Conservation (phyloP, 306 rosid genomes). For the Nissolia schottii region DNA sequence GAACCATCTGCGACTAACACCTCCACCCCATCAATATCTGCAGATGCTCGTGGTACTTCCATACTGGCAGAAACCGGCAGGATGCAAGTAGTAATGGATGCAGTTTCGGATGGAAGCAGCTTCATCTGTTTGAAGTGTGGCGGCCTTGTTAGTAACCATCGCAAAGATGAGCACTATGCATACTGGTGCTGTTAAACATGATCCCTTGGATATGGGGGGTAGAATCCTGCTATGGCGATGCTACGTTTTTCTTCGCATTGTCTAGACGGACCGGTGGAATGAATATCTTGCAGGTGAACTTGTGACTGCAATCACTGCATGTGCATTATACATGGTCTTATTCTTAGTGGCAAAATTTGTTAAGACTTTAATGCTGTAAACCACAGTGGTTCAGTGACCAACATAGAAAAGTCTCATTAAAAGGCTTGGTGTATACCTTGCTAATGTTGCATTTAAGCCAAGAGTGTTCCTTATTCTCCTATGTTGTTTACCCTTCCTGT, state of each 20-base stretch:
- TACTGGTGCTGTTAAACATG: conserved; percentile 74
- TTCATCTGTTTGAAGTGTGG: conserved; percentile 93
- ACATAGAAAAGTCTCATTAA: conserved; percentile 10
- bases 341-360: neutral
- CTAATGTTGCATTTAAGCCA: conserved; percentile 20
- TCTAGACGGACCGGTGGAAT: conserved; percentile 6
- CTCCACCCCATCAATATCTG: conserved; percentile 17
- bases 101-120: conserved; percentile 93
- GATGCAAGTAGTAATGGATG: conserved; percentile 84
- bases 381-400: conserved; percentile 17
- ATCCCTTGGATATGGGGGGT: neutral
- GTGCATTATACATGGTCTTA: conserved; percentile 12
- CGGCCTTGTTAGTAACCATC: conserved; percentile 88
- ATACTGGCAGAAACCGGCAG: conserved; percentile 90
- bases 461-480: neutral
- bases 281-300: neutral
- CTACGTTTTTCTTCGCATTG: conserved; percentile 25
- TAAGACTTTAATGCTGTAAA: conserved; percentile 27
- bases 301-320: too few relatives aligned
- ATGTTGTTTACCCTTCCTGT: neutral
- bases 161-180: conserved; percentile 84
- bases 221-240: conserved; percentile 13
- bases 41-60: conserved; percentile 52
- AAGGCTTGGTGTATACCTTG: conserved; percentile 1
- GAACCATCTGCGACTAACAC: conserved; percentile 31